Evolutionary conservation across 2,329 filamentous ascomycete species (phyloP).

Genomic region (Fusarium nodosum): DNA sequence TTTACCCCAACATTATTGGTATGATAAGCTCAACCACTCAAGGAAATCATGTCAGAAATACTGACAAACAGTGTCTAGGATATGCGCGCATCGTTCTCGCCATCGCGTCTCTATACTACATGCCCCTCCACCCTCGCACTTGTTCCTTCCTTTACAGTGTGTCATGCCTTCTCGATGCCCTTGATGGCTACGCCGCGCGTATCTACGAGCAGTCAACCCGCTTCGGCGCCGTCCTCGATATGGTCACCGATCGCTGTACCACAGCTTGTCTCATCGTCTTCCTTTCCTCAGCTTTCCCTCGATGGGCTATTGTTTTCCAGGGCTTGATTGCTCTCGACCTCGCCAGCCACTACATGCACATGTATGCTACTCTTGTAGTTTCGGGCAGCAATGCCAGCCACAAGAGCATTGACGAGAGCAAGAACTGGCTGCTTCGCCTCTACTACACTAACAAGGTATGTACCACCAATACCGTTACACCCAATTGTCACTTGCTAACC

Average conservation of each 20-base stretch:
- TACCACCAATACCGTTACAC: neutral
- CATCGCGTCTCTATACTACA: constrained; percentile 95
- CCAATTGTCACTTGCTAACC: constrained; percentile 9
- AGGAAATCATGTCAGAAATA: constrained; percentile 4
- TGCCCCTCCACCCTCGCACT: constrained; percentile 97
- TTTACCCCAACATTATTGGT: constrained; percentile 87
- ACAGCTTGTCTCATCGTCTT: constrained; percentile 96
- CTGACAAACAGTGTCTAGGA: constrained; percentile 62
- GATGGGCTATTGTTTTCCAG: constrained; percentile 96
- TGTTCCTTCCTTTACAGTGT: constrained; percentile 93
- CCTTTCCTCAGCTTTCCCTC: constrained; percentile 91
- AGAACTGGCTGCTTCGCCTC: constrained; percentile 90
- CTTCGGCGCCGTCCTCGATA: constrained; percentile 97
- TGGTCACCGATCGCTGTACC: constrained; percentile 98
- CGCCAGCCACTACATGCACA: constrained; percentile 98
- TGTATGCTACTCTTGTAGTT: constrained; percentile 95
- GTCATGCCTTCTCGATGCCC: constrained; percentile 93
- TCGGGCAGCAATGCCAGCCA: constrained; percentile 85
- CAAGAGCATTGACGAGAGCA: constrained; percentile 90
- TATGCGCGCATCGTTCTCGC: constrained; percentile 85
- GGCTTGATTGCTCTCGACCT: constrained; percentile 91
- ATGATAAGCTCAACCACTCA: constrained; percentile 49
- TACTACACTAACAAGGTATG: constrained; percentile 97
- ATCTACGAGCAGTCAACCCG: constrained; percentile 89
- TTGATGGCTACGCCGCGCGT: constrained; percentile 90